Evolutionary conservation across 345 rosid genomes (phyloP), one percentile per base, ranked within the genome.

Genomic region (Citrus trifoliata): DNA sequence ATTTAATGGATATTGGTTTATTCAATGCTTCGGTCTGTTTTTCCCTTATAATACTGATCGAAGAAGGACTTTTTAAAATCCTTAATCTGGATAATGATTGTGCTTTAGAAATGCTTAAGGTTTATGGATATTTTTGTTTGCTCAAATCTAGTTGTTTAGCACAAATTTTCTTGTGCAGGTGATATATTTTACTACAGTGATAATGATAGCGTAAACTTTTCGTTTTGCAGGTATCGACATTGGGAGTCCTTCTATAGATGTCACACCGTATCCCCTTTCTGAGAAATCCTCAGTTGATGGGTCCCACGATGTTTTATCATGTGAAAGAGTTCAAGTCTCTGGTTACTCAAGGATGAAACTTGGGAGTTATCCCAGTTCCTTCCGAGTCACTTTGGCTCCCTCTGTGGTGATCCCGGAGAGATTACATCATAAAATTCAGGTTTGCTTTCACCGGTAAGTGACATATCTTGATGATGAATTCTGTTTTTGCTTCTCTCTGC

Each of bases 361-460:
- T 71, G 81, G 79, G 60, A 94, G 91, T 80, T 96, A 91, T 81
- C 89, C 99, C 22, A 86, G 76, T 77, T 83, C 91, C 21, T 70
- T 89, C 48, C 90, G 86, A 70, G 82, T 93, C 53, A 86, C 86
- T n/a, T 46, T 93, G 81, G 78, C 81, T 76, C 98, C 98, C 9
- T 82, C 91, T 61, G 78, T 66, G 13, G 75, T 58, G 38, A 81
- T 90, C 59, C 88, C 93, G 0, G 93, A 90, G 85, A 86, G 87
- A 79, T 75, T 88, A 66, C 93, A 90, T 73, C 67, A 81, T 70
- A 92, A 83, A 87, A 86, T 96, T 64, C 92, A 84, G 77, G 87
- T 94, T 79, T 96, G 98, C 78, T 85, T 90, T 82, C 98, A 93
- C 79, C 80, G 92, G 98, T 93, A 87, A 88, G 88, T 86, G 37